phyloP scores from a whole-genome alignment of 441 rosid genomes.

The Populus hybrid region DNA sequence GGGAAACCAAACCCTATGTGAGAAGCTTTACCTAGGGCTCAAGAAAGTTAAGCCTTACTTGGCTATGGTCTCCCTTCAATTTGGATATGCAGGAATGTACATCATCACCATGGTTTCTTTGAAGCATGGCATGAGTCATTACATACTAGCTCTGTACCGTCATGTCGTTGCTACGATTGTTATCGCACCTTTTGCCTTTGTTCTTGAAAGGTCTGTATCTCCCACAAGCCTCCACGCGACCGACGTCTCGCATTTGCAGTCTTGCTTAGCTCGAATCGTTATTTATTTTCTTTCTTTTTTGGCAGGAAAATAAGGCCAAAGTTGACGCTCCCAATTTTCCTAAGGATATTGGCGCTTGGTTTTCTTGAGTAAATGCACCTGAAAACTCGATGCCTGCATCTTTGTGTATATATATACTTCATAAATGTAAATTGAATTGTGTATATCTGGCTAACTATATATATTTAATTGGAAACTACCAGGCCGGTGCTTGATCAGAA shows the following conservation, averaged over 20 bases:
- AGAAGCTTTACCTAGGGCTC: slow-evolving; percentile 21
- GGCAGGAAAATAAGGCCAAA: slow-evolving; percentile 89
- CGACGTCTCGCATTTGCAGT: not conserved
- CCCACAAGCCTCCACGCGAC: not conserved
- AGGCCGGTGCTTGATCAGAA: slow-evolving; percentile 98
- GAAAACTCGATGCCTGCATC: not conserved
- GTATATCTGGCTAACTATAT: not conserved
- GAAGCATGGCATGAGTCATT: slow-evolving; percentile 78
- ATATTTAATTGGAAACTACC: slow-evolving; percentile 7
- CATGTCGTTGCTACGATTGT: slow-evolving; percentile 64
- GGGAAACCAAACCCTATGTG: slow-evolving; percentile 29
- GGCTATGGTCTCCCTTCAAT: slow-evolving; percentile 68
- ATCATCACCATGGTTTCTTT: slow-evolving; percentile 62
- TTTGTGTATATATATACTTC: too few species aligned
- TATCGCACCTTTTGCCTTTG: slow-evolving; percentile 79
- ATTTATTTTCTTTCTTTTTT: not conserved
- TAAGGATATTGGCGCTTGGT: slow-evolving; percentile 63
- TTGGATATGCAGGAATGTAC: slow-evolving; percentile 90
- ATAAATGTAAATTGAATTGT: not conserved
- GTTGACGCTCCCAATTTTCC: slow-evolving; percentile 71
- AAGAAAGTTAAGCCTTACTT: slow-evolving; percentile 57
- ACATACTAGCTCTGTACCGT: slow-evolving; percentile 66
- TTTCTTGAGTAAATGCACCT: slow-evolving; percentile 68
- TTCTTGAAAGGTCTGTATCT: slow-evolving; percentile 65
- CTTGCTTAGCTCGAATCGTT: not conserved